Conservation (phyloP, 2,329 filamentous ascomycete genomes). For the Chrysoporthe deuterocubensis region DNA sequence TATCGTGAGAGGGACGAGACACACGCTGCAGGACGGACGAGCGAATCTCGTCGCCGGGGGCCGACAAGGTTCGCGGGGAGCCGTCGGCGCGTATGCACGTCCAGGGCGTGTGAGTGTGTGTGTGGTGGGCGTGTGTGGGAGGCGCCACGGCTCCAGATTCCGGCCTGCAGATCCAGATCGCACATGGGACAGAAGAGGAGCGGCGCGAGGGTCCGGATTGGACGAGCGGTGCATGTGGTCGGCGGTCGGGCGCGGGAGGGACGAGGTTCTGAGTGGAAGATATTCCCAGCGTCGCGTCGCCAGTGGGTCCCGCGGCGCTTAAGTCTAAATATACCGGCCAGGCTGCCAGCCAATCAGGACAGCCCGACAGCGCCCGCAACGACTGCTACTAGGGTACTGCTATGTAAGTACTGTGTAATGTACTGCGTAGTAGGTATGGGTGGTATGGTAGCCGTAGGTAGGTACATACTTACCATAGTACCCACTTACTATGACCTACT, state of each 20-base stretch:
- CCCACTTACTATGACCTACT: too few species aligned
- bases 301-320: neutral
- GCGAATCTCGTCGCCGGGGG: neutral
- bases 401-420: too few species aligned
- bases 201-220: neutral
- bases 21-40: neutral
- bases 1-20: neutral
- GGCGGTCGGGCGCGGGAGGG: neutral
- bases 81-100: conserved; percentile 20
- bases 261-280: neutral
- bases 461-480: too few species aligned
- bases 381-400: too few species aligned
- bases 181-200: neutral
- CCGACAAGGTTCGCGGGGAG: neutral
- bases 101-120: neutral
- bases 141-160: neutral
- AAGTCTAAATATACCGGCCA: neutral
- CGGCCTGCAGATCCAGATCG: neutral
- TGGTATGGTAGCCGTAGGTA: too few species aligned
- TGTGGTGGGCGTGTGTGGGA: neutral
- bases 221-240: neutral
- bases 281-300: neutral
- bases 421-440: too few species aligned
- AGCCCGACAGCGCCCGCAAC: neutral
- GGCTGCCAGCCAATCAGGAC: neutral